A percentile compares a stretch with the other conserved stretches of the same genome.
Evolutionary conservation across 2,329 filamentous ascomycete genomes (phyloP).

Genomic region (Cercospora zeina): DNA sequence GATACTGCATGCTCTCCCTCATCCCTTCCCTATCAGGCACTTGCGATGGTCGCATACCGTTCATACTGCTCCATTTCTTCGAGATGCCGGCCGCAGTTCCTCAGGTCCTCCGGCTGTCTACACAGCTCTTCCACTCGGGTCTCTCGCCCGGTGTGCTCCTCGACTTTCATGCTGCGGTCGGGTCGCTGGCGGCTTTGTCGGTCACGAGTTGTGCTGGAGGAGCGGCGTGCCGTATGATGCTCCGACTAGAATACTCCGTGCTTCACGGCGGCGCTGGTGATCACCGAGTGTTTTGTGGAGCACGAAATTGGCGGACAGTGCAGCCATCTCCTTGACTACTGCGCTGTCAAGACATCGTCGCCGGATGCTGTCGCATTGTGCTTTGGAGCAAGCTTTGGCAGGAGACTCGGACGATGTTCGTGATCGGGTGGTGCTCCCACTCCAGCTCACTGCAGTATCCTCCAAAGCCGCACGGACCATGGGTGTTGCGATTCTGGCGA

Average conservation of each 20-base stretch:
- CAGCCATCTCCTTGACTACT: neutral
- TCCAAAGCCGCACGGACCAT: neutral
- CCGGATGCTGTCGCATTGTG: too few species aligned
- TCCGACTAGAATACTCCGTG: neutral
- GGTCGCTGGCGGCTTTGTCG: neutral
- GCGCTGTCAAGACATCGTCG: neutral
- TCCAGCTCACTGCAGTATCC: neutral
- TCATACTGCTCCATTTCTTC: neutral
- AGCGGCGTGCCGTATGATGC: neutral
- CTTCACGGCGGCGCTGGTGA: neutral
- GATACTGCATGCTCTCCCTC: neutral
- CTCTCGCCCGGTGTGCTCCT: neutral
- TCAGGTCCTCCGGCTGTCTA: neutral
- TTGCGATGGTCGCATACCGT: neutral
- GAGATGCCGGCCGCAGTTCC: neutral
- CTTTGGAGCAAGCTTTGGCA: neutral
- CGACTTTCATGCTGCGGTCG: neutral
- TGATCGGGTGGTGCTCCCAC: neutral
- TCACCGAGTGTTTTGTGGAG: neutral
- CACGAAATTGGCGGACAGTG: neutral
- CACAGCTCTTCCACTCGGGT: neutral
- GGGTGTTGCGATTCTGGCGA: neutral
- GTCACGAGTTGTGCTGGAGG: neutral
- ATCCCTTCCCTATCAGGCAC: neutral
- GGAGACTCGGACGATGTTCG: neutral